Base-by-base conservation (phyloP, 2,329 filamentous ascomycete genomes). In the Penicillium sp. region DNA sequence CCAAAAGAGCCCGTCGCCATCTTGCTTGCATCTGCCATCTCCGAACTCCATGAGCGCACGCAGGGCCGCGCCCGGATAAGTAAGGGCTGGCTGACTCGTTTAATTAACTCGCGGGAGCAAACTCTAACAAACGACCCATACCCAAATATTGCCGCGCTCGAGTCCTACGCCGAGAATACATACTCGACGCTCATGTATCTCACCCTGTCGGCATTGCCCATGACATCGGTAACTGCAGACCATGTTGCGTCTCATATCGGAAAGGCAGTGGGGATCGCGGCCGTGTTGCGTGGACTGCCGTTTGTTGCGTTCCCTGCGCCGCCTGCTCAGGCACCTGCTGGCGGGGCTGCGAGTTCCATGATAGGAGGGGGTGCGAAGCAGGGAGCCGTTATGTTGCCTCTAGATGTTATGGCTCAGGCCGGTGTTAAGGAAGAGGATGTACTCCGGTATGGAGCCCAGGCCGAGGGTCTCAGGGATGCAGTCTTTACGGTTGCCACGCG, bases 181-280 rank as follows among this genome's bases (percentile, higher is more conserved):
- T 97, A 97, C 75, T 91, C 91, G 18, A 96, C 91, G 0, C 79
- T 97, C 42, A 85, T 96, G 74, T 99, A 99, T 71, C 82, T 95
- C 59, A 93, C 89, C 0, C 77, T 97, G 37, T 90, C 90, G 18
- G 81, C 88, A 7, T 76, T 97, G 54, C 89, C 91, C 0, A 79
- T 97, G 66, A 84, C 86, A 10, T 95, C 90, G 1, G 81, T 96
- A 65, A 88, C 92, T 25, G 85, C 91, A 40, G 94, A 99, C 67
- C 94, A 99, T 75, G 80, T 99, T 18, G 93, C 93, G 9, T 95
- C 90, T 52, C 94, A 99, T 72, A 89, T 97, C 55, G 94, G 94
- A 50, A 99, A 99, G 69, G 92, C 94, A 0, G 88, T 86, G 46
- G 94, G 94, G 9, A 97, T 99, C 52, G 82, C 86, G 3, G 88